Evolutionary conservation across 208 protist species (phyloP), one percentile per base, ranked within the genome.

Genomic region (Leishmania turanica): DNA sequence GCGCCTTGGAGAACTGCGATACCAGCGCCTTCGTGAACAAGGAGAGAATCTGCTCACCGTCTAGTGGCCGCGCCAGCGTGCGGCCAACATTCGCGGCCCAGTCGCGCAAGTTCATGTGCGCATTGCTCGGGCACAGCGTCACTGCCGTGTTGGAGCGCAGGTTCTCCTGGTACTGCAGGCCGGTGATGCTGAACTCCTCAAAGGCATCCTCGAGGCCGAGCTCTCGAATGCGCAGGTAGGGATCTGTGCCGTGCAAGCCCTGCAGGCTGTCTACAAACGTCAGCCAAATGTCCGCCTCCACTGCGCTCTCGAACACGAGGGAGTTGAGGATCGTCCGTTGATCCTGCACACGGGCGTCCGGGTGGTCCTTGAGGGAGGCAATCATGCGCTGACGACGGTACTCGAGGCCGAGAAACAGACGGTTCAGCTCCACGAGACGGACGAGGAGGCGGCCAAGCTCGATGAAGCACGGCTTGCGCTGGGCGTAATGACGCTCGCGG

Each of bases 391-490:
- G 89, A 1, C 92, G 85, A 31, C 90, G 92, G 66, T 86, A 87
- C 79, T 97, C 92, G 13, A 96, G 84, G 15, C 85, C 80, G 72
- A 92, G 88, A 84, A 92, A 97, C 37, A 96, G 81, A 3, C 86
- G 82, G 81, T 97, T 90, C 17, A 97, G 84, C 77, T 97, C 92
- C 34, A 96, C 85, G 54, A 97, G 91, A 37, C 89, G 89, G 42
- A 96, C 86, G 27, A 97, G 82, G 9, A 97, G 76, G 2, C 94
- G 88, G 31, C 94, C 94, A 8, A 97, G 88, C 78, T 96, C 92
- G 7, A 97, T 71, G 75, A 95, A 95, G 83, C 94, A 94, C 73
- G 94, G 94, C 80, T 96, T 97, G 49, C 92, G 92, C 76, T 92
- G 86, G 9, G 84, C 82, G 73, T 89, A 89, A 31, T 88, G 87